Percentiles rank a stretch among this genome's conserved stretches.
Conservation (phyloP, 2,329 filamentous ascomycete species). For the Aureobasidium sp. region DNA sequence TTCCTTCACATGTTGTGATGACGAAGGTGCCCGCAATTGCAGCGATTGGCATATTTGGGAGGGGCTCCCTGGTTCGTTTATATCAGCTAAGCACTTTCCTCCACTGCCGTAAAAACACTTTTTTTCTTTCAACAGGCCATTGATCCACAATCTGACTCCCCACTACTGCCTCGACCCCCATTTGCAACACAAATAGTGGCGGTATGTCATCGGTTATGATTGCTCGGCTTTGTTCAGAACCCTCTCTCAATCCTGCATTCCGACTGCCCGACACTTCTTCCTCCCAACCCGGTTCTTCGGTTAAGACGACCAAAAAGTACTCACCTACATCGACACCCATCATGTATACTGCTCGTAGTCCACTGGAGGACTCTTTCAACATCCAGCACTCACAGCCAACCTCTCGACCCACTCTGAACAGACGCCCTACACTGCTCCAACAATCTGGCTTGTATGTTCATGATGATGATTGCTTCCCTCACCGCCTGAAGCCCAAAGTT, state of each 20-base stretch:
- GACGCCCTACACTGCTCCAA: conserved; percentile 4
- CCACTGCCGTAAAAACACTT: conserved; percentile 10
- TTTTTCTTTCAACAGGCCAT: conserved; percentile 3
- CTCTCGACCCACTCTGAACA: conserved; percentile 2
- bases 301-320: conserved; percentile 15
- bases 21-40: conserved; percentile 12
- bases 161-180: conserved; percentile 4
- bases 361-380: conserved; percentile 6
- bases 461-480: not conserved
- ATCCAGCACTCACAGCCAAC: not conserved
- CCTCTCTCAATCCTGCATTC: conserved; percentile 15
- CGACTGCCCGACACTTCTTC: conserved; percentile 59
- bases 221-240: conserved; percentile 13
- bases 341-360: conserved; percentile 9
- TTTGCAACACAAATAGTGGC: conserved; percentile 11
- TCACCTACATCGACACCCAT: conserved; percentile 18
- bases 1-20: conserved; percentile 15
- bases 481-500: not conserved
- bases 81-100: conserved; percentile 16
- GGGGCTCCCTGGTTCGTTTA: conserved; percentile 9
- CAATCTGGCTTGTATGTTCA: conserved; percentile 9
- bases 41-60: conserved; percentile 1
- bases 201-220: conserved; percentile 17
- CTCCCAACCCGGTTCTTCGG: conserved; percentile 59
- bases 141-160: conserved; percentile 11